Conservation (phyloP, 345 rosid genomes). For the Kernera saxatilis region DNA sequence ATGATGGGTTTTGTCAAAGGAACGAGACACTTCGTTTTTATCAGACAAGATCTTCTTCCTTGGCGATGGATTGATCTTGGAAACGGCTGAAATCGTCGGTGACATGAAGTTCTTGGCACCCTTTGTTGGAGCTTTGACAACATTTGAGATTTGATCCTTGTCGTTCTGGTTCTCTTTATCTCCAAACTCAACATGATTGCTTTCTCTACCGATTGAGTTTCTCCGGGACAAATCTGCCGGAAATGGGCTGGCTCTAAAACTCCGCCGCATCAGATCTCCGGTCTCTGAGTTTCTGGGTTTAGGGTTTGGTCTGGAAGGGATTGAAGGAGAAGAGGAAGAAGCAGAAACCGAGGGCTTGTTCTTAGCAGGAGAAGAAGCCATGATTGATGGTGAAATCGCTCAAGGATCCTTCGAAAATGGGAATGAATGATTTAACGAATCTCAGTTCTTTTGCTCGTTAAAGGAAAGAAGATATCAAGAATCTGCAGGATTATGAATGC, state of each 20-base stretch:
- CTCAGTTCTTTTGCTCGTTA: background rate
- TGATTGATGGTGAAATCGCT: background rate
- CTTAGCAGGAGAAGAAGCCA: conserved; percentile 30
- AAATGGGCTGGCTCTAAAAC: conserved; percentile 55
- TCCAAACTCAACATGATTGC: conserved; percentile 33
- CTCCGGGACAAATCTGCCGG: conserved; percentile 41
- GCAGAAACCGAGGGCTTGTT: background rate
- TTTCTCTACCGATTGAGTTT: conserved; percentile 41
- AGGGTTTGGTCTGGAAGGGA: conserved; percentile 33
- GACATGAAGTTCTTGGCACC: conserved; percentile 76
- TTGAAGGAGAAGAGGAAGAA: conserved; percentile 23
- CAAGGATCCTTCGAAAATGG: background rate
- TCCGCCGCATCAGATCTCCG: conserved; percentile 56
- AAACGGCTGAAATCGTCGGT: conserved; percentile 76
- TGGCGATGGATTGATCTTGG: conserved; percentile 66
- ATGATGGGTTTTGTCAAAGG: conserved; percentile 25
- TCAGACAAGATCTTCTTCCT: conserved; percentile 72
- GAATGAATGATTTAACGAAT: background rate
- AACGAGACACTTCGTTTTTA: conserved; percentile 44
- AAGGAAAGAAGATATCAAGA: conserved; percentile 25
- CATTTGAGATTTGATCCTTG: conserved; percentile 22
- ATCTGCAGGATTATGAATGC: conserved; percentile 20
- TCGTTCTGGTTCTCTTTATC: conserved; percentile 59
- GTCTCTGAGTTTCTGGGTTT: conserved; percentile 49
- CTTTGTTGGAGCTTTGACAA: conserved; percentile 41